phyloP scores from a whole-genome alignment of 106 monocot genomes.

The Dendrobium nobile region DNA sequence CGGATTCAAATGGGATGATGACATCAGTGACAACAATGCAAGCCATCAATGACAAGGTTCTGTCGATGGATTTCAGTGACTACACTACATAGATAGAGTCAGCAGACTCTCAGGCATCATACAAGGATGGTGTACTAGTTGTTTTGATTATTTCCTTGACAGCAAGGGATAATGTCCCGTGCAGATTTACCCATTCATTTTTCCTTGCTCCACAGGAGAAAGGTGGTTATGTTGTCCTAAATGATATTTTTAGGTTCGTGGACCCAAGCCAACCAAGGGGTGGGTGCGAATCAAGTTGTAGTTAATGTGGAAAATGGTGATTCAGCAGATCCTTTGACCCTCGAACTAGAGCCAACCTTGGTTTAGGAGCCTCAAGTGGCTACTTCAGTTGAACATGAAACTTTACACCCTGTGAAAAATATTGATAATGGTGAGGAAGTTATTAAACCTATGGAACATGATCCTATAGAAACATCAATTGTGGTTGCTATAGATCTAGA shows the following conservation, averaged over 20 bases:
- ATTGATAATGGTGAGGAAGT: slow-evolving; percentile 12
- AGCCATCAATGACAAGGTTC: slow-evolving; percentile 39
- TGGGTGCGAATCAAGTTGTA: slow-evolving; percentile 11
- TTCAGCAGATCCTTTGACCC: slow-evolving; percentile 5
- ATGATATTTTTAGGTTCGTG: slow-evolving; percentile 57
- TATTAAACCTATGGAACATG: slow-evolving; percentile 11
- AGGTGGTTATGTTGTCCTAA: slow-evolving; percentile 66
- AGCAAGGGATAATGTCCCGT: slow-evolving; percentile 24
- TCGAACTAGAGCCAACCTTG: slow-evolving; percentile 17
- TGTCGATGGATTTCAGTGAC: slow-evolving; percentile 40
- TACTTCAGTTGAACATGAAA: slow-evolving; percentile 1
- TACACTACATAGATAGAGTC: slow-evolving; percentile 36
- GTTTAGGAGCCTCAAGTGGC: slow-evolving; percentile 7
- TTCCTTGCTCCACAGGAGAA: slow-evolving; percentile 76
- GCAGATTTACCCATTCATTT: slow-evolving; percentile 67
- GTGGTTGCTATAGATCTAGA: slow-evolving; percentile 13
- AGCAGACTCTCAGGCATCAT: slow-evolving; percentile 41
- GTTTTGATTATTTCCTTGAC: slow-evolving; percentile 42
- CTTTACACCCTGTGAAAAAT: background rate
- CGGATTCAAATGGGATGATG: slow-evolving; percentile 48
- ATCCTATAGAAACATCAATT: slow-evolving; percentile 9
- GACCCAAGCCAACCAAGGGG: slow-evolving; percentile 21
- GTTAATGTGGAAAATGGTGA: slow-evolving; percentile 19
- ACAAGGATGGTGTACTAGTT: slow-evolving; percentile 37
- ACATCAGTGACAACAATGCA: slow-evolving; percentile 47